Percentiles rank a stretch among this genome's conserved stretches.
Evolutionary conservation across 177 flowering plant species (phyloP).

Genomic region (Tripterygium wilfordii): DNA sequence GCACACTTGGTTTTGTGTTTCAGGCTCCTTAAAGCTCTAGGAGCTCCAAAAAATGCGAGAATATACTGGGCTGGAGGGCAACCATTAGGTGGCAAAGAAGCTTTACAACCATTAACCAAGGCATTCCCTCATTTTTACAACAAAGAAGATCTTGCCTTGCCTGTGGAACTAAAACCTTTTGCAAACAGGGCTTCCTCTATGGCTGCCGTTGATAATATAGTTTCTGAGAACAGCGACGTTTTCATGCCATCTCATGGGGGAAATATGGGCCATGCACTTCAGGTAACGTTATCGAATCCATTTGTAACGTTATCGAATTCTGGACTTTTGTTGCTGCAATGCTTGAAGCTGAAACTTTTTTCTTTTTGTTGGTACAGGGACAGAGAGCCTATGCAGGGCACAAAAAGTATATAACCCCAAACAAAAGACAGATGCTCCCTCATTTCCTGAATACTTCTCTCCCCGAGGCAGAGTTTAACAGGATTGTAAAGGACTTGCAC

Average conservation of each 20-base stretch:
- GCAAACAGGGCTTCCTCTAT: conserved; percentile 66
- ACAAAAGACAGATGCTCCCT: conserved; percentile 90
- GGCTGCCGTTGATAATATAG: conserved; percentile 90
- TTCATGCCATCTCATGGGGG: conserved; percentile 99
- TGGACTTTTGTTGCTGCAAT: too few relatives aligned
- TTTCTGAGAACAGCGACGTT: conserved; percentile 82
- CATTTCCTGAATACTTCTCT: conserved; percentile 72
- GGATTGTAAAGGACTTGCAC: conserved; percentile 67
- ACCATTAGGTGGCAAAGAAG: conserved; percentile 89
- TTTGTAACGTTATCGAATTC: too few relatives aligned
- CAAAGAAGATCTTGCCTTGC: conserved; percentile 83
- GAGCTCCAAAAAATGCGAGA: conserved; percentile 72
- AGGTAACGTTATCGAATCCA: conserved; percentile 40
- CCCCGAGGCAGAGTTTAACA: conserved; percentile 67
- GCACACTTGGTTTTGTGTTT: conserved; percentile 3
- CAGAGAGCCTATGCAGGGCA: conserved; percentile 95
- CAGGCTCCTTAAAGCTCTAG: conserved; percentile 93
- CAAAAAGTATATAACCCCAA: conserved; percentile 87
- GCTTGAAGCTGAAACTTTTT: too few relatives aligned
- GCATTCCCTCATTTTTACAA: conserved; percentile 82
- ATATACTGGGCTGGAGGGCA: conserved; percentile 95
- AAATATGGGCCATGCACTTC: conserved; percentile 96
- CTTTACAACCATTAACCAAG: conserved; percentile 56
- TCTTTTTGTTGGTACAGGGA: conserved; percentile 47
- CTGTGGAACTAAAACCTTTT: conserved; percentile 81